Conservation (phyloP, 2,329 filamentous ascomycete genomes). For the Arthrinium phaeospermum region DNA sequence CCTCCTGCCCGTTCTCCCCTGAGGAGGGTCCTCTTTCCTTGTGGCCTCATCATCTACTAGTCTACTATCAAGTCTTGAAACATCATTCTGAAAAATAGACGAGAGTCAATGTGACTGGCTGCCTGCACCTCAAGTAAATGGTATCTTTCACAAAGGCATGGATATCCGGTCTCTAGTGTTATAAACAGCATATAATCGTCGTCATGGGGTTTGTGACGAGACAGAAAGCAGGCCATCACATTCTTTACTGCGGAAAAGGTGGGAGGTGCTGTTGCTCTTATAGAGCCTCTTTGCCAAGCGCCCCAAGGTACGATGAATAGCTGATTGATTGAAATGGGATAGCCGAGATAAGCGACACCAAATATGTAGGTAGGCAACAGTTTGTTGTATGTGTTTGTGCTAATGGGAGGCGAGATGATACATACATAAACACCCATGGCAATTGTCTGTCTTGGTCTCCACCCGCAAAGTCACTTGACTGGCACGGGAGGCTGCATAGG, state of each 20-base stretch:
- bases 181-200: not conserved
- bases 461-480: constrained; percentile 12
- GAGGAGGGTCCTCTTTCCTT: no score
- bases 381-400: not conserved
- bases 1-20: not conserved
- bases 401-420: not conserved
- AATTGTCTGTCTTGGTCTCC: not conserved
- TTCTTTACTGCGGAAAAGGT: not conserved
- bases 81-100: not conserved
- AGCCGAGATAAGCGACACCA: constrained; percentile 13
- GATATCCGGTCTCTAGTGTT: not conserved
- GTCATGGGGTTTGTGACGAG: not conserved
- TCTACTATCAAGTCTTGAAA: no score
- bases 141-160: not conserved
- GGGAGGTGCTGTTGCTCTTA: not conserved
- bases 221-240: not conserved
- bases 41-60: not conserved
- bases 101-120: not conserved
- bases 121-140: not conserved
- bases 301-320: not conserved
- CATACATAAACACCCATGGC: not conserved
- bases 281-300: not conserved
- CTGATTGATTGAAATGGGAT: not conserved
- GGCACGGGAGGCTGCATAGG: not conserved
- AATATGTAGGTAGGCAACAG: not conserved